Percentiles rank a stretch among this genome's conserved stretches.
Conservation (phyloP, 2,329 filamentous ascomycete genomes). For the Ceratocystis albifundus region DNA sequence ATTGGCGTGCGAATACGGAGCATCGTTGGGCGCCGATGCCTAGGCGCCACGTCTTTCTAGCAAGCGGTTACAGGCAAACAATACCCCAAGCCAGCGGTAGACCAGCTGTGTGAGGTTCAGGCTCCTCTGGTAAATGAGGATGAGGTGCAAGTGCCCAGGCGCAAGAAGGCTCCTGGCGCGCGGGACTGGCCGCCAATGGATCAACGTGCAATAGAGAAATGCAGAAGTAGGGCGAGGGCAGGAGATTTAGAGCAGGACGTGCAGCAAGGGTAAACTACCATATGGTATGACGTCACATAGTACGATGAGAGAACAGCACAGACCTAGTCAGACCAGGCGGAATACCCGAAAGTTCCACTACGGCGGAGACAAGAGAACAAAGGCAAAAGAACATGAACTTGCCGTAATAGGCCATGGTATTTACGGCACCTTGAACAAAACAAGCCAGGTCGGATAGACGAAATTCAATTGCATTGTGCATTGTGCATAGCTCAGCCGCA, state of each 20-base stretch:
- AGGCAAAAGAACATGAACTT: too few species aligned
- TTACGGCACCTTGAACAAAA: too few species aligned
- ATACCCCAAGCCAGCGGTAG: slow-evolving; percentile 20
- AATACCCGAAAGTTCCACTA: slow-evolving; percentile 30
- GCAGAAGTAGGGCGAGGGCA: too few species aligned
- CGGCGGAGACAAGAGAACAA: neutral
- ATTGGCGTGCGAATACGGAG: slow-evolving; percentile 59
- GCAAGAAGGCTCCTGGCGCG: slow-evolving; percentile 41
- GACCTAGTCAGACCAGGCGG: neutral
- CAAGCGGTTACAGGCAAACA: slow-evolving; percentile 29
- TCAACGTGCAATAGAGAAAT: neutral
- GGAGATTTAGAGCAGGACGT: neutral
- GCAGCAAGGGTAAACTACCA: neutral
- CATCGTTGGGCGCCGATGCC: slow-evolving; percentile 58
- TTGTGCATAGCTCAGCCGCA: too few species aligned
- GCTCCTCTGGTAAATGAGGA: slow-evolving; percentile 48
- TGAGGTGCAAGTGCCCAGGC: slow-evolving; percentile 41
- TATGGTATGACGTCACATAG: neutral
- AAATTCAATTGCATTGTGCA: too few species aligned
- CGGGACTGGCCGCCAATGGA: slow-evolving; percentile 38
- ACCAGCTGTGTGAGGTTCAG: slow-evolving; percentile 23
- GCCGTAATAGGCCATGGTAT: too few species aligned
- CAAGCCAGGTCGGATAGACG: too few species aligned
- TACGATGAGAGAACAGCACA: slow-evolving; percentile 4
- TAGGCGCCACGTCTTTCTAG: slow-evolving; percentile 55